Percentiles rank a stretch among this genome's conserved stretches.
Conservation (phyloP, 1,139 yeast genomes). For the Saccharomyces hybrid region DNA sequence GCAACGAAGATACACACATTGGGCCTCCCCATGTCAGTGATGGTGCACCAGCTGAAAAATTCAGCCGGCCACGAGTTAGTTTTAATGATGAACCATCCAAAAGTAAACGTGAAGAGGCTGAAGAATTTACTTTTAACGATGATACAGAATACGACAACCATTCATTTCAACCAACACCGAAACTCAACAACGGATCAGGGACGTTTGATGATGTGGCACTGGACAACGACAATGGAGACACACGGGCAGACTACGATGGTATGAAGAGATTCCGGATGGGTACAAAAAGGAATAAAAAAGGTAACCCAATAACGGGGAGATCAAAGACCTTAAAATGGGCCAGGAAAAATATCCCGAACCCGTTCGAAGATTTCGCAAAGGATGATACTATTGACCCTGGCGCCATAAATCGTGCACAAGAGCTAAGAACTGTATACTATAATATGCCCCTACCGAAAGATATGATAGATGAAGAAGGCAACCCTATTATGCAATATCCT, state of each 20-base stretch:
- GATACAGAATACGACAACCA: conserved; percentile 17
- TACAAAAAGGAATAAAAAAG: conserved; percentile 70
- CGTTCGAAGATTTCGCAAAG: conserved; percentile 25
- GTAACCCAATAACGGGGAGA: conserved; percentile 63
- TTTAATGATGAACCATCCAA: background rate
- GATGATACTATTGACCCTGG: conserved; percentile 9
- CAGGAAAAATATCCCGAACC: conserved; percentile 28
- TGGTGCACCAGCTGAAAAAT: background rate
- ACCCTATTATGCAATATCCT: conserved; percentile 36
- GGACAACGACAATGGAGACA: conserved; percentile 19
- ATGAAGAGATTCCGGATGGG: conserved; percentile 88
- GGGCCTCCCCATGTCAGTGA: background rate
- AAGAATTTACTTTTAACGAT: conserved; percentile 12
- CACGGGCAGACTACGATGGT: conserved; percentile 7
- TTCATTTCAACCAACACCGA: conserved; percentile 28
- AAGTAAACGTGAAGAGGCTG: conserved; percentile 5
- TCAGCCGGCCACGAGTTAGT: background rate
- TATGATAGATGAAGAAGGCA: conserved; percentile 52
- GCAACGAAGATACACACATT: background rate
- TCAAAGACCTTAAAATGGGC: conserved; percentile 37
- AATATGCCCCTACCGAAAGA: conserved; percentile 64
- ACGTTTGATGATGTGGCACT: conserved; percentile 21
- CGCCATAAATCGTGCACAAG: conserved; percentile 25
- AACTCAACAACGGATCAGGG: conserved; percentile 14
- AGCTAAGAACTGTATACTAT: conserved; percentile 51